Conservation (phyloP, 2,329 filamentous ascomycete genomes). For the Xylariaceae sp. region DNA sequence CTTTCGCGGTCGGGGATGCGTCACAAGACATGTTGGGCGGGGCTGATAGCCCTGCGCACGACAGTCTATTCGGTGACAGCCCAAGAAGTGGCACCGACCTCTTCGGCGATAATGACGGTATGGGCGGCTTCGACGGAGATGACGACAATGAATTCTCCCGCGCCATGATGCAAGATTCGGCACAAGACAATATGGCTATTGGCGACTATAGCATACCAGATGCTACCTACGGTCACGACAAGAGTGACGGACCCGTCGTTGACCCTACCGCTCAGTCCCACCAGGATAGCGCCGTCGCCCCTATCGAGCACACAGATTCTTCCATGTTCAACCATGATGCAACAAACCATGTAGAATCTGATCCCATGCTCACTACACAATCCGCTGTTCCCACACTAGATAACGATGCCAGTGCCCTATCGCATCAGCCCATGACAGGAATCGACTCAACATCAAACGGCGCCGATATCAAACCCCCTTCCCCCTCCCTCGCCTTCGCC, state of each 20-base stretch:
- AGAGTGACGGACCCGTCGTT: conserved; percentile 27
- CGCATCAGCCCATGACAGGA: conserved; percentile 10
- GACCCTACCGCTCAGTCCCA: conserved; percentile 23
- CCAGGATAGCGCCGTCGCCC: conserved; percentile 9
- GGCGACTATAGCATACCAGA: conserved; percentile 38
- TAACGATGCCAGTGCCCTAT: conserved; percentile 15
- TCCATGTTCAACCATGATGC: conserved; percentile 15
- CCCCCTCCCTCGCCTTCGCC: conserved; percentile 36
- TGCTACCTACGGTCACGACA: conserved; percentile 32
- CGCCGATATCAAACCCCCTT: conserved; percentile 25
- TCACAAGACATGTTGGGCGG: conserved; percentile 50
- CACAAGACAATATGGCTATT: conserved; percentile 37
- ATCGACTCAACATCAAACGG: conserved; percentile 10
- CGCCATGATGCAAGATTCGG: conserved; percentile 53
- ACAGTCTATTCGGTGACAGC: conserved; percentile 77
- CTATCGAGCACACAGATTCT: conserved; percentile 16
- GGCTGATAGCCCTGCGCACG: conserved; percentile 63
- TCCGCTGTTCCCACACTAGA: conserved; percentile 9
- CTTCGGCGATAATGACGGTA: conserved; percentile 72
- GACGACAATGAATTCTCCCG: conserved; percentile 79
- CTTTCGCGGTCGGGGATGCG: conserved; percentile 29
- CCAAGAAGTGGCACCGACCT: conserved; percentile 65
- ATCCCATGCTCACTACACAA: conserved; percentile 18
- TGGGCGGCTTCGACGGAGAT: conserved; percentile 67
- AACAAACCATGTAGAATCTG: conserved; percentile 5